phyloP scores from a whole-genome alignment of 23 red algal species.

The Cyanidiococcus yangmingshanensis region DNA sequence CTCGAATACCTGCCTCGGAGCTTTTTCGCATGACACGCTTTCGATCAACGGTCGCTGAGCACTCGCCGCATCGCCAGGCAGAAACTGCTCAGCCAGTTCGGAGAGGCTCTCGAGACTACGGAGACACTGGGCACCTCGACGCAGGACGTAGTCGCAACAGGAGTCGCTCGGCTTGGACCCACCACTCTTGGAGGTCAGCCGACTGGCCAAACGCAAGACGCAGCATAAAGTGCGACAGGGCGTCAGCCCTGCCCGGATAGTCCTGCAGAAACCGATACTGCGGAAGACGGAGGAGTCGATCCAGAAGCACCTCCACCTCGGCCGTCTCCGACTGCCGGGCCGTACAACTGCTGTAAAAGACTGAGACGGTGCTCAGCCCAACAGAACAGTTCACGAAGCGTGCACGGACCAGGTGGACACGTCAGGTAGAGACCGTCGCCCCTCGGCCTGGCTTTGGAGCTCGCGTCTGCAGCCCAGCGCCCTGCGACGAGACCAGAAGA shows the following conservation, averaged over 20 bases:
- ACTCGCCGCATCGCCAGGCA: neutral
- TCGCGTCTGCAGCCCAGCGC: too few species aligned
- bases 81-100: neutral
- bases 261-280: neutral
- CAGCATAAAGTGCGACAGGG: constrained; percentile 4
- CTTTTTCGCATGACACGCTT: neutral
- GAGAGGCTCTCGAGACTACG: neutral
- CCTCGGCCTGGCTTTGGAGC: too few species aligned
- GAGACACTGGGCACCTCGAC: neutral
- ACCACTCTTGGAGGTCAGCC: neutral
- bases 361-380: neutral
- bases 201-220: neutral
- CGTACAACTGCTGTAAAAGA: neutral
- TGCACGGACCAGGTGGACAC: neutral
- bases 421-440: neutral
- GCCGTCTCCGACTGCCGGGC: neutral
- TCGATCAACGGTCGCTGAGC: neutral
- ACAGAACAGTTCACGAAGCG: neutral
- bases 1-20: neutral
- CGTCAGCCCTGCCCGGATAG: neutral
- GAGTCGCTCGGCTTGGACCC: neutral
- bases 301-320: neutral
- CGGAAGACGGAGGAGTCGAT: neutral
- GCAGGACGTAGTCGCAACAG: neutral
- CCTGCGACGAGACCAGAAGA: too few species aligned